phyloP scores from a whole-genome alignment of 2,329 filamentous ascomycete genomes.

The Talaromyces sp. region DNA sequence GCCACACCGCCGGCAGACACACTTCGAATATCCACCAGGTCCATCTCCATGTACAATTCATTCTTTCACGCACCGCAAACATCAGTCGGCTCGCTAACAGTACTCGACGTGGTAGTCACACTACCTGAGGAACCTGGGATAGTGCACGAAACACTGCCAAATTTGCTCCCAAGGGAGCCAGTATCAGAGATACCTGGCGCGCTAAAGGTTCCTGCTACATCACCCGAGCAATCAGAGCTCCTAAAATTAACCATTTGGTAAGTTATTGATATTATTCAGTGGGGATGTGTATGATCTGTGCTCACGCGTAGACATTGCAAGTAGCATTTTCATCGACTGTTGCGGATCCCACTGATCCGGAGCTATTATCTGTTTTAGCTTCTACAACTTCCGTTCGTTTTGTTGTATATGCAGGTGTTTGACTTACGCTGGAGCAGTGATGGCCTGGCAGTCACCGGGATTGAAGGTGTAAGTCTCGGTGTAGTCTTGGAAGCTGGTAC shows the following conservation, averaged over 20 bases:
- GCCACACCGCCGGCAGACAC: not conserved
- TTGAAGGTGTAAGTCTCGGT: conserved; percentile 11
- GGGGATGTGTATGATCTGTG: not conserved
- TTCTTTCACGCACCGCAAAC: not conserved
- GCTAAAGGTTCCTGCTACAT: conserved; percentile 2
- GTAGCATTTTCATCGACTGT: conserved; percentile 17
- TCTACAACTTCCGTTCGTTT: not conserved
- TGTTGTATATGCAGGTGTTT: not conserved
- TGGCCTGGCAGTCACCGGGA: conserved; percentile 11
- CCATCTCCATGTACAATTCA: not conserved
- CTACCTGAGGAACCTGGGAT: not conserved
- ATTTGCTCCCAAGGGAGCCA: conserved; percentile 1
- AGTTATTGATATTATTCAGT: not conserved
- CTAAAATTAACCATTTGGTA: not conserved
- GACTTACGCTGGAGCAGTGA: conserved; percentile 13
- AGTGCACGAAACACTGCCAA: conserved; percentile 4
- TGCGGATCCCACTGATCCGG: conserved; percentile 11
- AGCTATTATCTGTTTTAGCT: not conserved
- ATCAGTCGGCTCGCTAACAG: not conserved
- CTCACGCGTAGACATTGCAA: conserved; percentile 17
- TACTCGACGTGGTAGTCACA: not conserved
- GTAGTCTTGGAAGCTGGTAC: conserved; percentile 5
- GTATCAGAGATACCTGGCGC: conserved; percentile 16
- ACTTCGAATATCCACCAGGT: not conserved
- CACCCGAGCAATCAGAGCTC: conserved; percentile 9